These are phyloP conservation scores for Krasilnikovozyma curviuscula DNA, from an alignment of 768 basidiomycete species.

Conservation along the genomic window DNA sequence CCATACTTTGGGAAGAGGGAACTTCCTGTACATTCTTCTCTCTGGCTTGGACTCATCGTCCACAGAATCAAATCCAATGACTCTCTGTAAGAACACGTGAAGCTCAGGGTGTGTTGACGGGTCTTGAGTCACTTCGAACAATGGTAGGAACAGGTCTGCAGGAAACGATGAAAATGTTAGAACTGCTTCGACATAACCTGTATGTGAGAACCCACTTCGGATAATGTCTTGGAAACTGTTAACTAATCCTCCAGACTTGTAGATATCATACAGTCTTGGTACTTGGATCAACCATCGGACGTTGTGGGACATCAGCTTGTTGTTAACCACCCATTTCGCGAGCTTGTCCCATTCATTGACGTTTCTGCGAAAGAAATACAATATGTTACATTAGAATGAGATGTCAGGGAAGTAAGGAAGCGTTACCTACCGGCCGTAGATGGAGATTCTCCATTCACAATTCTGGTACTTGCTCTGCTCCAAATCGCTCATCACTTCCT, in stretches of 20 bases:
- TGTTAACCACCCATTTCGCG: slow-evolving; percentile 84
- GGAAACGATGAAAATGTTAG: not conserved
- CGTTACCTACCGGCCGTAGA: slow-evolving; percentile 51
- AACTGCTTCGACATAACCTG: not conserved
- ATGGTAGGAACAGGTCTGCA: slow-evolving; percentile 70
- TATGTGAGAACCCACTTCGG: slow-evolving; percentile 47
- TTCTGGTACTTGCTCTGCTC: slow-evolving; percentile 99
- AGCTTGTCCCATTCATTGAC: slow-evolving; percentile 89
- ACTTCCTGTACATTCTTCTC: slow-evolving; percentile 76
- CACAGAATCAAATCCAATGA: slow-evolving; percentile 93
- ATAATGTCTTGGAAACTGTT: slow-evolving; percentile 81
- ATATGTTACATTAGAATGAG: not conserved
- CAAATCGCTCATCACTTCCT: slow-evolving; percentile 90
- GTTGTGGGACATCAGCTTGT: slow-evolving; percentile 89
- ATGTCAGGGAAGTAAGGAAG: not conserved
- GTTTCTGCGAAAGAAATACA: slow-evolving; percentile 1
- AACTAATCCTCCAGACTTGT: slow-evolving; percentile 69
- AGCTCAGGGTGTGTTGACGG: slow-evolving; percentile 78
- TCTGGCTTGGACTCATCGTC: slow-evolving; percentile 95
- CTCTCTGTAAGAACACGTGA: slow-evolving; percentile 84
- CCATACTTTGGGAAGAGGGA: slow-evolving; percentile 81
- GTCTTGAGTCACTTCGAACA: slow-evolving; percentile 91
- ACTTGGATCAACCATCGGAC: slow-evolving; percentile 90
- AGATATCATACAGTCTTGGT: slow-evolving; percentile 84
- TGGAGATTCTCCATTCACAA: slow-evolving; percentile 91